These are phyloP conservation scores for Fusarium piperis DNA, from an alignment of 2,329 filamentous ascomycete genomes.

Conservation along the genomic window DNA sequence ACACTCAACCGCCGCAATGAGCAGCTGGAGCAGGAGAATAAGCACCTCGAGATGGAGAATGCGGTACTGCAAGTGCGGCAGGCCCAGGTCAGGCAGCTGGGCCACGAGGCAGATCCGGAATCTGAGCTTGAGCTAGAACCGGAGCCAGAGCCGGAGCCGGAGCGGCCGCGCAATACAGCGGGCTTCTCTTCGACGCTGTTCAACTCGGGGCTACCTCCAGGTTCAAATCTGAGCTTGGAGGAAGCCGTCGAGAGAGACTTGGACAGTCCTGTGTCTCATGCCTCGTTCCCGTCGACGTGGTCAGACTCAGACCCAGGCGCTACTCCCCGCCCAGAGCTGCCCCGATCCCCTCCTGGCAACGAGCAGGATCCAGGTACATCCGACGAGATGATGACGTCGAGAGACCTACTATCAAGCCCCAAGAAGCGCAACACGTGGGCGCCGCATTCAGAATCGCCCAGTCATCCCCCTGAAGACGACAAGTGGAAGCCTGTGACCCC, in stretches of 20 bases:
- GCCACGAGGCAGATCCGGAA: background rate
- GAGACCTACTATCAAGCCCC: background rate
- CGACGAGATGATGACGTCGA: background rate
- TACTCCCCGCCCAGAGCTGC: background rate
- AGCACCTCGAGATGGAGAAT: background rate
- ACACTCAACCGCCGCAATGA: background rate
- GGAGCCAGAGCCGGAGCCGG: background rate
- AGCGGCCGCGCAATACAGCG: background rate
- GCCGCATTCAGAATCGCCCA: background rate
- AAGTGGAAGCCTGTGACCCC: background rate
- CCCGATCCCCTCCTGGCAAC: background rate
- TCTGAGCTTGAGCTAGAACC: background rate
- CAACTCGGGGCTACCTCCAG: background rate
- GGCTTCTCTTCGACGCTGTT: background rate
- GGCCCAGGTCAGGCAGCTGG: background rate
- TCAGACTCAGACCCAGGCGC: background rate
- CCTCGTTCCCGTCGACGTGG: background rate
- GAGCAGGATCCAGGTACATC: background rate
- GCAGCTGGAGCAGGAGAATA: background rate
- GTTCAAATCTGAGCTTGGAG: background rate
- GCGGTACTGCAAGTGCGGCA: background rate
- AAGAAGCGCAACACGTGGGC: background rate
- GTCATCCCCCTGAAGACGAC: background rate
- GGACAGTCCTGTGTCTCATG: background rate
- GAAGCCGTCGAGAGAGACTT: background rate